Base-by-base conservation (phyloP, 192 early-diverging fungal genomes). In the Backusella sp. region DNA sequence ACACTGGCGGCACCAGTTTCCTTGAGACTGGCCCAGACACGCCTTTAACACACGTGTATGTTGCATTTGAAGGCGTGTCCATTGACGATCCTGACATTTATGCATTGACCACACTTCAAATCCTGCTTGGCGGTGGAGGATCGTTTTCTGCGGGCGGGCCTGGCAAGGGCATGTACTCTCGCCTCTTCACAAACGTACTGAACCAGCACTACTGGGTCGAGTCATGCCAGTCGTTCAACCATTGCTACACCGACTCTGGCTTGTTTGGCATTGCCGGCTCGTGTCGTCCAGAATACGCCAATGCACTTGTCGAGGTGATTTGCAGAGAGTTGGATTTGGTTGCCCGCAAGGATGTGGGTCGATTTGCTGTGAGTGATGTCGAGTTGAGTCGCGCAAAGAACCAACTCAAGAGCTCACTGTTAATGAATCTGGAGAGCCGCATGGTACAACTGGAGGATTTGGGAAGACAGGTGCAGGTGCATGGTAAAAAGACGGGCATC, bases 121-220 rank as follows among this genome's bases (percentile, higher is more conserved):
- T 93, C 70, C 84, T 99, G 37, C 88, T 99, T 80, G 98, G 98
- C 30, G 98, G 98, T 37, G 98, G 98, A 49, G 95, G 96, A 6
- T 95, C 94, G 1, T 99, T 99, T 80, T 95, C 93, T 14, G 98
- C 98, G 0, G 98, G 98, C 73, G 98, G 98, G 8, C 98, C 98
- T 1, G 96, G 97, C 4, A 98, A 99, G 85, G 98, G 98, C 69
- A 98, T 99, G 96, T 97, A 99, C 88, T 97, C 96, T 53, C 90
- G 96, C 4, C 87, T 99, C 36, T 99, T 97, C 80, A 97, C 94
- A 14, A 92, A 95, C 46, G 96, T 99, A 3, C 86, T 99, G 37
- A 98, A 98, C 80, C 94, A 95, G 75, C 91, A 95, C 81, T 88
- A 91, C 71, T 99, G 95, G 95, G 91, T 99, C 19, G 98, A 99